A percentile compares a stretch with the other conserved stretches of the same genome.
These are phyloP conservation scores for Ustilago lituana DNA, from an alignment of 1,284 basidiomycete species.

Conservation along the genomic window DNA sequence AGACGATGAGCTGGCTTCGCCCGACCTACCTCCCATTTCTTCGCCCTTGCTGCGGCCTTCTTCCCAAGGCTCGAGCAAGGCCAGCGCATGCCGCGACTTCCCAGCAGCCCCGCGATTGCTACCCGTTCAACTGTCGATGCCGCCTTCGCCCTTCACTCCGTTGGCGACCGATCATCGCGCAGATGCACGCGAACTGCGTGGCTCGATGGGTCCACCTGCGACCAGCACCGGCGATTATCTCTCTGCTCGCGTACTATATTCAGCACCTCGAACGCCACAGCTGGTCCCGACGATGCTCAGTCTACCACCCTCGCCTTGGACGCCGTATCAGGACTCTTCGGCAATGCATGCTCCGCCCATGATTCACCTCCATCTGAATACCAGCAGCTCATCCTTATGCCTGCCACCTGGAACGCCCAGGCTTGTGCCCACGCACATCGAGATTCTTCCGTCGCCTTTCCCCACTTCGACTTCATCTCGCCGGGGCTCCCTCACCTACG, in stretches of 20 bases:
- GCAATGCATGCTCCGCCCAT: constrained; percentile 16
- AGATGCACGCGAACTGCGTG: constrained; percentile 9
- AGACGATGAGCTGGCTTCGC: constrained; percentile 38
- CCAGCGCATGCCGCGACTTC: constrained; percentile 30
- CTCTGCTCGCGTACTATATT: constrained; percentile 25
- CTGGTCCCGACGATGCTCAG: constrained; percentile 53
- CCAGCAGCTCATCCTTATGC: constrained; percentile 32
- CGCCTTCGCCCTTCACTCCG: constrained; percentile 49
- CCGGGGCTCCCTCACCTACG: constrained; percentile 37
- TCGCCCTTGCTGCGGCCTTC: constrained; percentile 36
- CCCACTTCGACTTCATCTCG: constrained; percentile 35
- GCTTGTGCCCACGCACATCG: constrained; percentile 51
- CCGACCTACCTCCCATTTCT: constrained; percentile 37
- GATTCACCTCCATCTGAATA: constrained; percentile 45
- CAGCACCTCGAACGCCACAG: constrained; percentile 46
- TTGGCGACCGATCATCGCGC: constrained; percentile 21
- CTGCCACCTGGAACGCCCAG: constrained; percentile 52
- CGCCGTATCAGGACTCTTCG: constrained; percentile 29
- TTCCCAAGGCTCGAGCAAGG: constrained; percentile 15
- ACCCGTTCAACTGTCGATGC: constrained; percentile 48
- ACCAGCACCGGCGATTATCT: constrained; percentile 29
- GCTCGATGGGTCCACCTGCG: constrained; percentile 8
- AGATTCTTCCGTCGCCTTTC: constrained; percentile 55
- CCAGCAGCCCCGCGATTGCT: constrained; percentile 48
- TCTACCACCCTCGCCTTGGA: constrained; percentile 60